Base-by-base conservation (phyloP, 768 basidiomycete species). In the Podaxis sp. region DNA sequence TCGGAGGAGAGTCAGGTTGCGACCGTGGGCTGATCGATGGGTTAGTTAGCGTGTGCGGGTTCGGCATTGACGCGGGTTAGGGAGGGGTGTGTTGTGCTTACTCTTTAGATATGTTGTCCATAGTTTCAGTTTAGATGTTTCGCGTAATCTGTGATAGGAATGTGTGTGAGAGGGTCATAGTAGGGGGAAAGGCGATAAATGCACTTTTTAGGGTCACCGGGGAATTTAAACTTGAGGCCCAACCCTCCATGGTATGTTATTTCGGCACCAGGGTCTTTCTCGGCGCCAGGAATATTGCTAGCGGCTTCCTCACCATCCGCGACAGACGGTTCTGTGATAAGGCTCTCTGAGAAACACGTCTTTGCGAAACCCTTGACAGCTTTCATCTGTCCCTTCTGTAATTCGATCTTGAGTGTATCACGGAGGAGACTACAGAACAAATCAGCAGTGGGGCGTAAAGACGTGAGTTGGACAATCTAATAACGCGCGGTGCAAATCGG, bases 381-480 rank as follows among this genome's bases (percentile, higher is more conserved):
- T 73, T 97, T 97, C 95, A 99, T 99, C 69, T 89, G 87, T 2
- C 95, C 91, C 14, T 89, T 85, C 68, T 95, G 90, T 11, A 98
- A 81, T 66, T 97, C 91, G 4, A 87, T 78, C 75, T 95, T 97
- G 64, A 99, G 82, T 3, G 91, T 88, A 66, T 95, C 90, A 6
- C 95, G 87, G 0, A 99, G 83, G 4, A 93, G 78, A 1, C 88
- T 82, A 69, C 95, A 97, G 79, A 98, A 99, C 35, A 89, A 81
- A 66, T 97, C 95, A 16, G 95, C 96, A 0, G 93, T 94, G 14
- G 95, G 94, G 27, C 95, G 82, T 25, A 98, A 81, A 1, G 94
- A 93, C 0, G 96, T 98, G 55, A 99, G 77, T 76, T 98, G 97
- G 1, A 98, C 85, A 64, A 96, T 84, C 90, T 91, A 59, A n/a